phyloP scores from a whole-genome alignment of 176 grass and related monocot genomes.

The Oryza meridionalis region DNA sequence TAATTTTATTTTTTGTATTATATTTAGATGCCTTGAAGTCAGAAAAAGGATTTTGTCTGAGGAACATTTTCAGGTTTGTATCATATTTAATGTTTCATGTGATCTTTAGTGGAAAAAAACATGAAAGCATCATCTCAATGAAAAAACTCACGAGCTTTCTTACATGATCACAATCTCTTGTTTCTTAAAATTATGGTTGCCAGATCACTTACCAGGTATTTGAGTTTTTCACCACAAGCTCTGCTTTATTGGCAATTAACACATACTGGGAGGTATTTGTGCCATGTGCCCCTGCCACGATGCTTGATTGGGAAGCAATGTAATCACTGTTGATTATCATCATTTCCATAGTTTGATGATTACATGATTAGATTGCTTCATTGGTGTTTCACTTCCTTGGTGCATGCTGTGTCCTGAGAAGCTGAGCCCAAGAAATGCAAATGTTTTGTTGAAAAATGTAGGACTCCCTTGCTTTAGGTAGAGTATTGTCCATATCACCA shows the following conservation, averaged over 20 bases:
- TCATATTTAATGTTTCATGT: not conserved
- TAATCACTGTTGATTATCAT: no score
- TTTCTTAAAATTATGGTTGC: not conserved
- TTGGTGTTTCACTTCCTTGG: no score
- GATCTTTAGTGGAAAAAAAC: constrained; percentile 20
- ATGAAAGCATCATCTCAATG: not conserved
- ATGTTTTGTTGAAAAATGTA: no score
- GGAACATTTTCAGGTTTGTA: constrained; percentile 72
- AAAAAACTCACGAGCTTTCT: not conserved
- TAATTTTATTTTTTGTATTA: constrained; percentile 39
- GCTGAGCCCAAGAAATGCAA: no score
- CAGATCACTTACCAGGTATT: not conserved
- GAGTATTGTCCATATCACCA: no score
- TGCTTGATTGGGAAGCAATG: no score
- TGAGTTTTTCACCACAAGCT: not conserved
- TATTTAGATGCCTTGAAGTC: constrained; percentile 70
- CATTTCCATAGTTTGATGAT: no score
- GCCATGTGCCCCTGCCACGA: no score
- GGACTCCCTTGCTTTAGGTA: no score
- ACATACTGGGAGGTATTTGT: no score
- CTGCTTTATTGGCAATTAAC: not conserved
- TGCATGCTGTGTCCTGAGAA: no score
- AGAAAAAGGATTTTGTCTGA: constrained; percentile 65
- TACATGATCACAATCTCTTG: not conserved
- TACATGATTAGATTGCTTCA: no score